phyloP scores from a whole-genome alignment of 1,284 basidiomycete genomes.

The Moniliophthora roreri region DNA sequence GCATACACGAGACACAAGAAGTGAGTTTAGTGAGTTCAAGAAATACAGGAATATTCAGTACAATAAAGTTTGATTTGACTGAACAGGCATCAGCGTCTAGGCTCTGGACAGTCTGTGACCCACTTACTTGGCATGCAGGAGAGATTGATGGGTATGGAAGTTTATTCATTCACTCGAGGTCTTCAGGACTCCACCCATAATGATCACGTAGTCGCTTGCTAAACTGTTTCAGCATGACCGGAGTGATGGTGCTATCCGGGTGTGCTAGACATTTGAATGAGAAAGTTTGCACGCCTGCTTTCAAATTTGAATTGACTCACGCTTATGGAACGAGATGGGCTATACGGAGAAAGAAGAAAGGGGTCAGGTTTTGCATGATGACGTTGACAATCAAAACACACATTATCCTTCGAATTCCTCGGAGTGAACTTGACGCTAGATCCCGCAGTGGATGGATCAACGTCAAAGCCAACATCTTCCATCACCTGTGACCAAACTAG shows the following conservation, averaged over 20 bases:
- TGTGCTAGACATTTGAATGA: conserved; percentile 48
- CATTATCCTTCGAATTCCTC: conserved; percentile 53
- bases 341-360: conserved; percentile 24
- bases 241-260: conserved; percentile 63
- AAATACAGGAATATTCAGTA: too few species aligned
- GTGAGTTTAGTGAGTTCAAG: too few species aligned
- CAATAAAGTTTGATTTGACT: too few species aligned
- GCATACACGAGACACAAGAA: too few species aligned
- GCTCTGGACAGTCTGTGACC: too few species aligned
- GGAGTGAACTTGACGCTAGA: conserved; percentile 82
- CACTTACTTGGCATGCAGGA: neutral
- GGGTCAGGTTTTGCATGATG: conserved; percentile 11
- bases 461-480: conserved; percentile 74
- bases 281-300: too few species aligned
- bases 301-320: conserved; percentile 38
- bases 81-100: too few species aligned
- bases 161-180: conserved; percentile 35
- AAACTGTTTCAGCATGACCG: conserved; percentile 49
- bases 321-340: conserved; percentile 77
- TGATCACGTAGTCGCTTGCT: conserved; percentile 57
- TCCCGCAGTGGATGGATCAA: conserved; percentile 72
- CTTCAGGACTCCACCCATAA: conserved; percentile 72
- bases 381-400: conserved; percentile 9
- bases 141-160: neutral
- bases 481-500: conserved; percentile 72